Base-by-base conservation (phyloP, 495 filamentous ascomycete genomes). In the Aspergillus diversus region DNA sequence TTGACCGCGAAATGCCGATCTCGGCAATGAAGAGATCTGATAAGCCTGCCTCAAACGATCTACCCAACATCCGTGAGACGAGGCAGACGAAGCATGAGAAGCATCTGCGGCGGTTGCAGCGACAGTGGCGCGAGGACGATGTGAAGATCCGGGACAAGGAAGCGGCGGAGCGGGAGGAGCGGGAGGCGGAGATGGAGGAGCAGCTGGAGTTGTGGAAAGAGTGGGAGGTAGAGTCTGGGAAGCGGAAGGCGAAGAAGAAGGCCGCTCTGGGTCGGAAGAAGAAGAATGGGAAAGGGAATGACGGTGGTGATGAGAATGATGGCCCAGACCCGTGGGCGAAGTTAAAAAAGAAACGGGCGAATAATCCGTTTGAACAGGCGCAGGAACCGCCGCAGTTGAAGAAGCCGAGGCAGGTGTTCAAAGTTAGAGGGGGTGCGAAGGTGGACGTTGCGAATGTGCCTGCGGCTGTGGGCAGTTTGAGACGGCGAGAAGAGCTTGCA, bases 1-100 rank as follows among this genome's bases (percentile, higher is more conserved):
- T 99, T 7, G 89, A 98, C 69, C 89, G 91, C 33, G 89, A 91
- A 3, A 76, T 99, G 27, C 95, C 95, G 0, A 72, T 99, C 9
- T 76, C 86, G 16, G 84, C 81, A 0, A 75, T 90, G 63, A 84
- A 88, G 17, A 75, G 75, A 32, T 70, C 70, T 0, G 59, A 50
- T 12, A 70, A 72, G 48, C 66, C 65, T 5, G 67, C 64, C 51
- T 57, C 63, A n/a, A 31, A 75, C 3, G 69, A 73, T 31, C 32
- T 68, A 0, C 63, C 72, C 8, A 75, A 76, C 83, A 84, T 70
- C 72, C 82, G 61, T 46, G 86, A 63, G 82, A 85, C 35, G 42
- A 88, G 67, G 85, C 81, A 86, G 51, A 94, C 92, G 48, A 90
- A 88, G 76, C 93, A 90, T 57, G 91, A 97, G 81, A 89, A 84